These are phyloP conservation scores for Mucor sp. DNA, from an alignment of 371 early-diverging fungal species.

Conservation along the genomic window DNA sequence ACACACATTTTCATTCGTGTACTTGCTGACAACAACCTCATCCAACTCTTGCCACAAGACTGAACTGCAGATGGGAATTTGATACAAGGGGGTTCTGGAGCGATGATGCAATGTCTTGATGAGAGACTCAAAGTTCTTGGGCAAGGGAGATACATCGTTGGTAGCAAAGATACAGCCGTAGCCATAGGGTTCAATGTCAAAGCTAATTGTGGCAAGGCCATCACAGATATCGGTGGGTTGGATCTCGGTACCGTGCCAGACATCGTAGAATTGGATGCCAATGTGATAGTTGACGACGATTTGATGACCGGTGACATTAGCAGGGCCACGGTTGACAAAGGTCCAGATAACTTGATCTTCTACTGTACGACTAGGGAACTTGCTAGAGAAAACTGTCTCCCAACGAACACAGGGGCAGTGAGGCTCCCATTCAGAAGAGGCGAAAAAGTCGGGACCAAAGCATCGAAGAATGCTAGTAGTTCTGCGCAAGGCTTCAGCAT, in stretches of 20 bases:
- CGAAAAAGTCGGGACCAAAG: conserved; percentile 31
- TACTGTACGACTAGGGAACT: conserved; percentile 14
- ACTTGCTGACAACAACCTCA: conserved; percentile 20
- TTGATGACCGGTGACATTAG: conserved; percentile 29
- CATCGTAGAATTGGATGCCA: conserved; percentile 34
- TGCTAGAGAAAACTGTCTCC: conserved; percentile 30
- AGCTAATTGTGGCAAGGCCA: conserved; percentile 37
- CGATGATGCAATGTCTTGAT: conserved; percentile 14
- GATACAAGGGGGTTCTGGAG: conserved; percentile 14
- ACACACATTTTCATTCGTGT: conserved; percentile 10
- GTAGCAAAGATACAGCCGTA: conserved; percentile 40
- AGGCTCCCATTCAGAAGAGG: conserved; percentile 34
- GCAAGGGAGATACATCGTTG: conserved; percentile 18
- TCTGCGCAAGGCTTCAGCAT: conserved; percentile 29
- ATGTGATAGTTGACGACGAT: conserved; percentile 36
- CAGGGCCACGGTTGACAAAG: conserved; percentile 30
- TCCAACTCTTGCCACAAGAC: conserved; percentile 35
- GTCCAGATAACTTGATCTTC: conserved; percentile 28
- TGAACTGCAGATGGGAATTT: conserved; percentile 18
- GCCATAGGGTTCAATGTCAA: conserved; percentile 34
- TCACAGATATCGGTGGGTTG: conserved; percentile 28
- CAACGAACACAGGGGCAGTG: conserved; percentile 32
- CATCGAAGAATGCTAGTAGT: conserved; percentile 26
- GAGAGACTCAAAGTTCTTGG: conserved; percentile 17
- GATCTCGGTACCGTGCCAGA: conserved; percentile 32